These are phyloP conservation scores for Ploettnerulaceae sp. DNA, from an alignment of 2,329 filamentous ascomycete genomes.

Conservation along the genomic window DNA sequence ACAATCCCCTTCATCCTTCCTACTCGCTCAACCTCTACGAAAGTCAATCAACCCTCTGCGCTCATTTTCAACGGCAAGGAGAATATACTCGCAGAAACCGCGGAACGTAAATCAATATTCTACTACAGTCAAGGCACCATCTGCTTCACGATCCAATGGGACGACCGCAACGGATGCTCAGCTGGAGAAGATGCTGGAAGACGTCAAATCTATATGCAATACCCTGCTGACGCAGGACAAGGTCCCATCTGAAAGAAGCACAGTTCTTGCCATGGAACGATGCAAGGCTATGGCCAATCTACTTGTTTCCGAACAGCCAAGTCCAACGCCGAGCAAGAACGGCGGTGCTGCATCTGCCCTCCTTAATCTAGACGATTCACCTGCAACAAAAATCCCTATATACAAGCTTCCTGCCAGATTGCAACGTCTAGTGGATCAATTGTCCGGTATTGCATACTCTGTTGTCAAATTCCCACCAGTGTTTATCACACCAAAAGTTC, in stretches of 20 bases:
- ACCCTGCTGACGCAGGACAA: conserved; percentile 20
- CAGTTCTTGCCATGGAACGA: conserved; percentile 15
- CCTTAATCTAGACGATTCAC: conserved; percentile 40
- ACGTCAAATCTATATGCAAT: conserved; percentile 21
- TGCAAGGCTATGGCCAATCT: conserved; percentile 26
- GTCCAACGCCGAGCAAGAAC: conserved; percentile 16
- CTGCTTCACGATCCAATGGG: background rate
- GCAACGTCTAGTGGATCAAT: conserved; percentile 38
- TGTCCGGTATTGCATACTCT: conserved; percentile 59
- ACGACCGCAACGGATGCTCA: conserved; percentile 17
- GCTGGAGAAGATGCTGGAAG: conserved; percentile 21
- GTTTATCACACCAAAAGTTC: conserved; percentile 69
- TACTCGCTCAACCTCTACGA: conserved; percentile 2
- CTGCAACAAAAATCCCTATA: conserved; percentile 14
- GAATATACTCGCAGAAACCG: conserved; percentile 13
- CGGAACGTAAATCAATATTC: background rate
- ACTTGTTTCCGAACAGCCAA: conserved; percentile 23
- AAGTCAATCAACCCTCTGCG: conserved; percentile 18
- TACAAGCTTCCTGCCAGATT: conserved; percentile 18
- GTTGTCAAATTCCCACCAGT: conserved; percentile 71
- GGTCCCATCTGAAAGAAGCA: conserved; percentile 26
- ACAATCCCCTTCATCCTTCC: conserved; percentile 4
- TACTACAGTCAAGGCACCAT: background rate
- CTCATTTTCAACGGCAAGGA: conserved; percentile 22
- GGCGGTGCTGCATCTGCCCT: conserved; percentile 48